Percentiles rank a stretch among this genome's conserved stretches.
Evolutionary conservation across 495 filamentous ascomycete genomes (phyloP).

Genomic region (Chlorociboria aeruginascens): DNA sequence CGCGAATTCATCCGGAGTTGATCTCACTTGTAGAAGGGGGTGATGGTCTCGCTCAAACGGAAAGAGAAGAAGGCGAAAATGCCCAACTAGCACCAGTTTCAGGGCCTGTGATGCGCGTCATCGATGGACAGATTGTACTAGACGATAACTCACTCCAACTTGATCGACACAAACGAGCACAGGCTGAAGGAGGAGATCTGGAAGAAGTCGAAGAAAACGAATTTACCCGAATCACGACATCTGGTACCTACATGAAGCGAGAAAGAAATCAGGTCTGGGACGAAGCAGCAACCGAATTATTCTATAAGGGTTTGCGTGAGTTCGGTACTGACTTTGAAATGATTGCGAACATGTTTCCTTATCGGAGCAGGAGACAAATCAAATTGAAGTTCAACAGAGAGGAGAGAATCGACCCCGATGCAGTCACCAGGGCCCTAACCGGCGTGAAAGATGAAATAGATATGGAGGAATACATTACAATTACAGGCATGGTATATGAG

Average conservation of each 20-base stretch:
- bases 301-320: constrained; percentile 73
- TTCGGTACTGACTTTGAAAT: constrained; percentile 92
- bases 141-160: constrained; percentile 68
- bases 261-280: constrained; percentile 67
- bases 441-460: constrained; percentile 47
- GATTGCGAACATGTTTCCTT: constrained; percentile 72
- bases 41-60: background rate
- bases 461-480: constrained; percentile 51
- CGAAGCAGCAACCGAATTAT: constrained; percentile 62
- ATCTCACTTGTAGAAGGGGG: constrained; percentile 5
- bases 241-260: constrained; percentile 57
- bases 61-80: constrained; percentile 4
- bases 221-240: constrained; percentile 65
- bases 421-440: constrained; percentile 57
- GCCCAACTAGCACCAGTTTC: background rate
- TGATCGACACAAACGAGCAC: constrained; percentile 62
- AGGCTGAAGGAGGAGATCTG: constrained; percentile 37
- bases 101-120: constrained; percentile 49
- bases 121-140: constrained; percentile 76
- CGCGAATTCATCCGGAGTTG: constrained; percentile 22
- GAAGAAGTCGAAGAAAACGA: constrained; percentile 74
- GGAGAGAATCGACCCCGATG: constrained; percentile 59
- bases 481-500: constrained; percentile 45
- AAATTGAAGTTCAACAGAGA: constrained; percentile 91
- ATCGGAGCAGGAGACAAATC: constrained; percentile 61